A percentile compares a stretch with the other conserved stretches of the same genome.
phyloP scores from a whole-genome alignment of 1,139 yeast species.

The Diutina sp. region DNA sequence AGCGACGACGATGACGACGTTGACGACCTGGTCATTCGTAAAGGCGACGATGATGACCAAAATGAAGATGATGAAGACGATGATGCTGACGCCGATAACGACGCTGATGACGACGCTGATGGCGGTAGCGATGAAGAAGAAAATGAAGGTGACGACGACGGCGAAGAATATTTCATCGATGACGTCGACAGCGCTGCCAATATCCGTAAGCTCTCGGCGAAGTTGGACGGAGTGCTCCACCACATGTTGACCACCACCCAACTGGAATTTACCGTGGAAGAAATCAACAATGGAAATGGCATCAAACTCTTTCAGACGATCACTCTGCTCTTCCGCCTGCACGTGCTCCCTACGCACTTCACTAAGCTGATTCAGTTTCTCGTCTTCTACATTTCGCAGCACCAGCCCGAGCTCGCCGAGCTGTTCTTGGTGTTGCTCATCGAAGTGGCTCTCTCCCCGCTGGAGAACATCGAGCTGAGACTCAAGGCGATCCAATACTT shows the following conservation, averaged over 20 bases:
- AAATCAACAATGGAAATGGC: conserved; percentile 48
- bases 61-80: conserved; percentile 7
- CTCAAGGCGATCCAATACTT: conserved; percentile 87
- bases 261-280: conserved; percentile 35
- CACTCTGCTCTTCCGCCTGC: conserved; percentile 66
- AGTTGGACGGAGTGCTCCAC: conserved; percentile 57
- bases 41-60: conserved; percentile 8
- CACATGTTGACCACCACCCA: conserved; percentile 21
- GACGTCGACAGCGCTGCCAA: conserved; percentile 36
- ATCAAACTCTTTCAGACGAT: conserved; percentile 67
- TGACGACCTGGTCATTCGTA: conserved; percentile 6
- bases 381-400: conserved; percentile 71
- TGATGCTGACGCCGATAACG: conserved; percentile 9
- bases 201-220: conserved; percentile 44
- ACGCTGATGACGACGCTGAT: conserved; percentile 10
- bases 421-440: conserved; percentile 72
- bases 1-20: conserved; percentile 31
- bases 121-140: conserved; percentile 16
- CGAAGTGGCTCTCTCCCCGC: conserved; percentile 64
- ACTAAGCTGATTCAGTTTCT: conserved; percentile 84
- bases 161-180: conserved; percentile 25
- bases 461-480: conserved; percentile 60
- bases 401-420: conserved; percentile 72
- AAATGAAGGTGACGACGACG: conserved; percentile 13
- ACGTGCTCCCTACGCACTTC: conserved; percentile 82